Evolutionary conservation across 495 filamentous ascomycete species (phyloP), one percentile per base, ranked within the genome.

Genomic region (Apodospora peruviana): DNA sequence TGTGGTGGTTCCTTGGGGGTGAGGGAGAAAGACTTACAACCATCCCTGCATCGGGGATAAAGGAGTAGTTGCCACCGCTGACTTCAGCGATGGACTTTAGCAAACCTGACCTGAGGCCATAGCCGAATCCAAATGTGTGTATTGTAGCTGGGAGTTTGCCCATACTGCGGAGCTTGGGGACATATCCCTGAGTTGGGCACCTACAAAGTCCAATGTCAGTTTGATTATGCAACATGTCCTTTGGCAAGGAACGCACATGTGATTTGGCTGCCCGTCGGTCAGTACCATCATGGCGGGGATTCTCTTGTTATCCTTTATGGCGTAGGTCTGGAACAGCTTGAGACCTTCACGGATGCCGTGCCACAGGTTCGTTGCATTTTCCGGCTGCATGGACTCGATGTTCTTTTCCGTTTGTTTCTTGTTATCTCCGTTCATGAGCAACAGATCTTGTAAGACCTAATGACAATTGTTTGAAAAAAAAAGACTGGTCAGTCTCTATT

Each of bases 101-200:
- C 42, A 75, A 52, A 0, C 67, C 72, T 0, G 71, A 73, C 17
- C 50, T 24, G 3, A 75, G 55, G 1, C 37, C 50, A 25, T 69
- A 71, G 2, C 72, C 72, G 42, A 76, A 76, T 4, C 72, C 73
- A 50, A 76, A 75, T 0, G 73, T 76, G 45, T 74, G 65, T 16
- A 75, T 67, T 2, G 61, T 60, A 3, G 69, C 60, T 5, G 69
- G 67, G 10, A 72, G 55, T 5, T 40, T 18, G n/a, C 48, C 52
- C 59, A 62, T 62, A 4, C 24, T 51, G 11, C 58, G 60, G 22
- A 76, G 59, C 47, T 65, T 70, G 9, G 57, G 57, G 14, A 75
- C 48, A 36, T 68, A 76, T 2, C 71, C 71, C 12, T 53, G 37
- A 3, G 49, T 12, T 17, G 65, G 65, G 24, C 59, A 59, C 55